A percentile compares a stretch with the other conserved stretches of the same genome.
These are phyloP conservation scores for Dactylonectria estremocensis DNA, from an alignment of 2,329 filamentous ascomycete species.

Conservation along the genomic window DNA sequence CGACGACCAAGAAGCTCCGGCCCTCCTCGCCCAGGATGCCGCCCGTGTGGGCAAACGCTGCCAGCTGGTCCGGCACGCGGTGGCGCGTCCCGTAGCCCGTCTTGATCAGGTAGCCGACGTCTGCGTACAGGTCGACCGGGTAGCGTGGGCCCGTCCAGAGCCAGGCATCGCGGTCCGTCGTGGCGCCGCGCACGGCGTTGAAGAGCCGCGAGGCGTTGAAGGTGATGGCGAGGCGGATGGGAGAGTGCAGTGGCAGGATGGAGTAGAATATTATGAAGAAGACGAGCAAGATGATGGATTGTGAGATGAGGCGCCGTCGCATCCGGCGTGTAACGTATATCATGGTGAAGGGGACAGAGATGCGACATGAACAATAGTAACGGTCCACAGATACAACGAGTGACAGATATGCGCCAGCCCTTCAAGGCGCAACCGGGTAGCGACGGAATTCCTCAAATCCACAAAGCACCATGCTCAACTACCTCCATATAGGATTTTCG, in stretches of 20 bases:
- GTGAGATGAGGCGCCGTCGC: constrained; percentile 48
- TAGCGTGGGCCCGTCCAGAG: constrained; percentile 56
- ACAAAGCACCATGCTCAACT: constrained; percentile 10
- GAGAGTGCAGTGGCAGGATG: constrained; percentile 53
- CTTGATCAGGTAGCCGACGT: constrained; percentile 68
- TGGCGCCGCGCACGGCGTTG: constrained; percentile 49
- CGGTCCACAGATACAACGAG: not conserved
- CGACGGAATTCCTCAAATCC: not conserved
- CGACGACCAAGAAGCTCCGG: constrained; percentile 64
- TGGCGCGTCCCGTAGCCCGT: constrained; percentile 69
- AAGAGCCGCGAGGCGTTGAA: constrained; percentile 54
- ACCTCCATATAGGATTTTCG: too few relatives aligned
- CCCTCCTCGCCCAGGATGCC: constrained; percentile 55
- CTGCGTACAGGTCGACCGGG: constrained; percentile 60
- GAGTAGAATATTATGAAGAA: constrained; percentile 46
- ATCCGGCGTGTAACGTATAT: constrained; percentile 48
- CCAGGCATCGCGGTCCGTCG: constrained; percentile 58
- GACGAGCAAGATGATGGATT: constrained; percentile 44
- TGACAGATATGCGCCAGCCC: constrained; percentile 9
- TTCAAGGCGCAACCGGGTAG: constrained; percentile 5
- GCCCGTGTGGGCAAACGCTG: constrained; percentile 56
- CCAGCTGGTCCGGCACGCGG: constrained; percentile 63
- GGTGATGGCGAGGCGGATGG: constrained; percentile 51
- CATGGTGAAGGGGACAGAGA: constrained; percentile 26
- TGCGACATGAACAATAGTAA: constrained; percentile 2